Evolutionary conservation across 768 basidiomycete species (phyloP), one percentile per base, ranked within the genome.

Genomic region (Phanerochaete carnosa): DNA sequence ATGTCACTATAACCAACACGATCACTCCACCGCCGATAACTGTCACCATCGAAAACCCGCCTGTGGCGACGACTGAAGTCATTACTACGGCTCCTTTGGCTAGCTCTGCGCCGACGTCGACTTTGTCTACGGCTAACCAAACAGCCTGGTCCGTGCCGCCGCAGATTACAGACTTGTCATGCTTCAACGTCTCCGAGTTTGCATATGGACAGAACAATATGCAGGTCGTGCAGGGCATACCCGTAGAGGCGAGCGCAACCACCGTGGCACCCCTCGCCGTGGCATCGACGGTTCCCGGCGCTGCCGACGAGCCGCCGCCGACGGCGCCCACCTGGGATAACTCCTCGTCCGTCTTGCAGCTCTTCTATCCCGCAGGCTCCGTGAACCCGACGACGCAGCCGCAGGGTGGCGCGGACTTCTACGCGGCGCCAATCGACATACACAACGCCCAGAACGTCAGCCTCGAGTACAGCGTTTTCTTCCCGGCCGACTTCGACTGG

Each of bases 381-480:
- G 80, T 88, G 69, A 89, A 91, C 69, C 91, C 91, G 1, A 80
- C 74, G 0, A 79, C 77, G 45, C 72, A 77, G 26, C 88, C 89
- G 2, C 73, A 79, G 61, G 92, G 92, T 35, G 92, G 92, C 1
- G 83, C 88, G 0, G 83, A 91, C 64, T 92, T 94, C 70, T 85
- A 83, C 64, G 79, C 84, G 7, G 58, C 65, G 1, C 83, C 83
- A 1, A 66, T 82, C 30, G 69, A 82, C 26, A 68, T 89, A 16
- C 53, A 74, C 0, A 47, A 67, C 22, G 87, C 85, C 8, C 65
- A 60, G 25, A 87, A 79, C 62, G 85, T 87, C 28, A 81, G 83
- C 8, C 68, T 91, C 46, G 73, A 67, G 23, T 95, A 94, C 70
- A 85, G 84, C 69, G 85, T 92, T 11, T 94, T 86, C 72, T 93